A percentile compares a stretch with the other conserved stretches of the same genome.
phyloP scores from a whole-genome alignment of 352 stramenopile genomes.

The Phytophthora idaei region DNA sequence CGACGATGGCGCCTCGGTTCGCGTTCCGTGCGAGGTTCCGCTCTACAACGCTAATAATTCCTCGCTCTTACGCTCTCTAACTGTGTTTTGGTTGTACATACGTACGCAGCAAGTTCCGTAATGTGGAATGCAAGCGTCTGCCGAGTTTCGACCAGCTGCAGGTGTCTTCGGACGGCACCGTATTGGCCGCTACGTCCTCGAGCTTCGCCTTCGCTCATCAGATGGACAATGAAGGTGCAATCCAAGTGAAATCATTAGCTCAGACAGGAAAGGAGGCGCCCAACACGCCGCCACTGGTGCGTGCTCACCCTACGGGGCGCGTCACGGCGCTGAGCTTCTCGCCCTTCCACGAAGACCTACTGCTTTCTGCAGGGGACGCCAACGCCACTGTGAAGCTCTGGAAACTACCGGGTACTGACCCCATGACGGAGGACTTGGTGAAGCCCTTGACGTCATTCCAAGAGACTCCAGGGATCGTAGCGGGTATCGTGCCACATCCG shows the following conservation, averaged over 20 bases:
- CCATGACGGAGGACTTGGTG: slow-evolving; percentile 40
- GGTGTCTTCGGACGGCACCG: slow-evolving; percentile 56
- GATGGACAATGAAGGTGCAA: slow-evolving; percentile 60
- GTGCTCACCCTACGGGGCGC: slow-evolving; percentile 56
- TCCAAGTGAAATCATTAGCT: slow-evolving; percentile 62
- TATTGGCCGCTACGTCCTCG: slow-evolving; percentile 44
- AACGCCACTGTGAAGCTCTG: slow-evolving; percentile 59
- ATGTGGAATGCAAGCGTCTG: slow-evolving; percentile 65
- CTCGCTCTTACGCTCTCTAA: not conserved
- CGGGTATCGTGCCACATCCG: slow-evolving; percentile 57
- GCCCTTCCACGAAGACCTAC: slow-evolving; percentile 52
- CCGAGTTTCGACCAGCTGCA: slow-evolving; percentile 73
- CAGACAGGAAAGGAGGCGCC: slow-evolving; percentile 44
- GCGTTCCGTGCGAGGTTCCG: slow-evolving; percentile 51
- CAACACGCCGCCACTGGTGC: slow-evolving; percentile 52
- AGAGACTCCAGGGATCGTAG: slow-evolving; percentile 27
- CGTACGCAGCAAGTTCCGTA: slow-evolving; percentile 74
- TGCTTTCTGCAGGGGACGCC: slow-evolving; percentile 67
- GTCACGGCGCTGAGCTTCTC: slow-evolving; percentile 73
- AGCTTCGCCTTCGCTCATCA: slow-evolving; percentile 72
- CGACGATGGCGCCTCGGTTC: slow-evolving; percentile 53
- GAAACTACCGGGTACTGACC: slow-evolving; percentile 41
- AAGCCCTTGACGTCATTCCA: slow-evolving; percentile 30
- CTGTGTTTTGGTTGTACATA: not conserved
- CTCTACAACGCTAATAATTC: not conserved